Evolutionary conservation across 768 basidiomycete genomes (phyloP), one percentile per base, ranked within the genome.

Genomic region (Tricholoma matsutake): DNA sequence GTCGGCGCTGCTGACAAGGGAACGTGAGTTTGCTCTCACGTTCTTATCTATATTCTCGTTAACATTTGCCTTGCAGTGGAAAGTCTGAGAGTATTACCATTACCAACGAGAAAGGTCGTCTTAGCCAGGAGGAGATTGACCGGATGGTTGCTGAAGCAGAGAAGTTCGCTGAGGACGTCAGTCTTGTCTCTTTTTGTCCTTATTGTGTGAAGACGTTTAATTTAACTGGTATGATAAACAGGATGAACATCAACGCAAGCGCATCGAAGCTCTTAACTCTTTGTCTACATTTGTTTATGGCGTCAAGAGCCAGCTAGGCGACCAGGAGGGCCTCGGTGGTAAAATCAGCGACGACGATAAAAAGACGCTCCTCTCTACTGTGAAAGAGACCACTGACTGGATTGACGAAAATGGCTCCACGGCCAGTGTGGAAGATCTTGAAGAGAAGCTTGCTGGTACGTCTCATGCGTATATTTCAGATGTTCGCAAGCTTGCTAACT

Each of bases 91-190:
- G 86, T 45, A 93, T 96, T 75, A 95, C 92, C 39, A 98, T 97
- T 78, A 95, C 86, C 67, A 97, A 97, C 77, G 94, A 96, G 75
- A 96, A 95, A 80, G 94, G 93, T 49, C 92, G 96, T 78, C 86
- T 94, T 22, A 84, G 81, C 52, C 87, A 89, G 66, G 92, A 94
- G 63, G 92, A 97, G 63, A 96, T 97, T 63, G 95, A 97, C 70
- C 91, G 94, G 62, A 97, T 96, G 95, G 91, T 97, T 59, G 85
- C 81, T 31, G 95, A 97, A 68, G 94, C 94, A 4, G 94, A 98
- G 82, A 88, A 94, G 69, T 96, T 92, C 66, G 89, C 90, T 6
- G 66, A 69, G 35, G 68, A 67, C 5, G 51, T 53, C 9, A 53
- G 51, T 53, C 14, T 45, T 6, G 14, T 13, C 2, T 22, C 2